phyloP scores from a whole-genome alignment of 192 early-diverging fungal genomes.

The Chytriomyces confervae region DNA sequence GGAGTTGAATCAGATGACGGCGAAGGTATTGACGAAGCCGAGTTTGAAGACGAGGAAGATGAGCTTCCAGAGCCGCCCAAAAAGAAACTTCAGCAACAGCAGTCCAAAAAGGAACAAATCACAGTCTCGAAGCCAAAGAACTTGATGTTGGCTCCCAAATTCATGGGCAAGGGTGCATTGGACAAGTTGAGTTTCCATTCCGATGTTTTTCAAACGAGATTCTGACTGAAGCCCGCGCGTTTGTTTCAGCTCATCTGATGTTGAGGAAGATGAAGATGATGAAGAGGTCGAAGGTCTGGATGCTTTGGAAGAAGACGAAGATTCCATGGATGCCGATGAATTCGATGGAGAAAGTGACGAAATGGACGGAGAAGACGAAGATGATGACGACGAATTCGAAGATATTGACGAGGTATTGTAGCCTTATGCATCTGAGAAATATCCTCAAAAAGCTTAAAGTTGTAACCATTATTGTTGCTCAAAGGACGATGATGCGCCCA shows the following conservation, averaged over 20 bases:
- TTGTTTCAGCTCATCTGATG: slow-evolving; percentile 6
- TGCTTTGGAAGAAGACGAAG: slow-evolving; percentile 29
- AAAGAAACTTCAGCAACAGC: background rate
- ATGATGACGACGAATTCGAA: slow-evolving; percentile 31
- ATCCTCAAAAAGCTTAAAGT: too few species aligned
- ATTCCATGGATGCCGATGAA: slow-evolving; percentile 38
- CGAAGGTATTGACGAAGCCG: slow-evolving; percentile 24
- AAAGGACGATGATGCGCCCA: slow-evolving; percentile 17
- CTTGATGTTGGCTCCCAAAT: slow-evolving; percentile 23
- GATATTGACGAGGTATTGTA: background rate
- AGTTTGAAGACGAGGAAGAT: background rate
- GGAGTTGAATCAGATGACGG: slow-evolving; percentile 38
- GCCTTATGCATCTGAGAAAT: too few species aligned
- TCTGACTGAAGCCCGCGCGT: background rate
- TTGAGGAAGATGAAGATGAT: slow-evolving; percentile 14
- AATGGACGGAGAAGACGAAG: slow-evolving; percentile 38
- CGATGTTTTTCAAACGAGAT: background rate
- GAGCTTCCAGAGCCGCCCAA: background rate
- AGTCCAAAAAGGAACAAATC: too few species aligned
- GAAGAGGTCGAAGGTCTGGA: slow-evolving; percentile 7
- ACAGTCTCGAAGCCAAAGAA: slow-evolving; percentile 1
- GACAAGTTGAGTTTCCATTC: too few species aligned
- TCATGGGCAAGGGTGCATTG: slow-evolving; percentile 4
- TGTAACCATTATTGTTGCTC: slow-evolving; percentile 30
- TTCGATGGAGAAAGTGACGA: slow-evolving; percentile 28